Conservation (phyloP, 176 grass and related monocot genomes). For the Oryza brachyantha region DNA sequence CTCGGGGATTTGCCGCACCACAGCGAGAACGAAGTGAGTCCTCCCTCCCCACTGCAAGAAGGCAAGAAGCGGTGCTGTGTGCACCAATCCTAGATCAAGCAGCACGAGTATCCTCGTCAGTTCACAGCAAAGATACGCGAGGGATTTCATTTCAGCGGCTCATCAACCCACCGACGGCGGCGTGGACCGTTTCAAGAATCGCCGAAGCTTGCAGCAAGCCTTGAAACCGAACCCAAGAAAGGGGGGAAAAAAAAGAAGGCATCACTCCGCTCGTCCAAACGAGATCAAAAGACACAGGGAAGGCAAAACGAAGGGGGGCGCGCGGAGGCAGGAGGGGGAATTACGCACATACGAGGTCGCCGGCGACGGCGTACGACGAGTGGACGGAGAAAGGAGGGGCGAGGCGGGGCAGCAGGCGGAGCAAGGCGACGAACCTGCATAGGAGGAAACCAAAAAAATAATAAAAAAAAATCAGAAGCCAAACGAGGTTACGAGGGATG, state of each 20-base stretch:
- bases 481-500: background rate
- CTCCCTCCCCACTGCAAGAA: slow-evolving; percentile 91
- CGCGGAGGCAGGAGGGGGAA: background rate
- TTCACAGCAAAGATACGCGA: background rate
- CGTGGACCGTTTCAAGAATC: slow-evolving; percentile 68
- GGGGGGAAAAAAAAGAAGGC: background rate
- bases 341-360: slow-evolving; percentile 67
- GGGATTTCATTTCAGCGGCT: slow-evolving; percentile 6
- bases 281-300: background rate
- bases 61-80: slow-evolving; percentile 47
- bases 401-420: slow-evolving; percentile 43
- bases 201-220: slow-evolving; percentile 71
- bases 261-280: background rate
- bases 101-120: background rate
- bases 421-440: slow-evolving; percentile 63
- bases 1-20: slow-evolving; percentile 74
- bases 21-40: slow-evolving; percentile 81
- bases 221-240: background rate
- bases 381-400: slow-evolving; percentile 29
- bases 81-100: slow-evolving; percentile 68
- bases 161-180: slow-evolving; percentile 50
- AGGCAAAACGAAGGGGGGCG: background rate
- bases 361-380: slow-evolving; percentile 54
- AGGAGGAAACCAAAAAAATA: background rate
- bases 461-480: background rate